Conservation (phyloP, 306 rosid species). For the Rosa persica region DNA sequence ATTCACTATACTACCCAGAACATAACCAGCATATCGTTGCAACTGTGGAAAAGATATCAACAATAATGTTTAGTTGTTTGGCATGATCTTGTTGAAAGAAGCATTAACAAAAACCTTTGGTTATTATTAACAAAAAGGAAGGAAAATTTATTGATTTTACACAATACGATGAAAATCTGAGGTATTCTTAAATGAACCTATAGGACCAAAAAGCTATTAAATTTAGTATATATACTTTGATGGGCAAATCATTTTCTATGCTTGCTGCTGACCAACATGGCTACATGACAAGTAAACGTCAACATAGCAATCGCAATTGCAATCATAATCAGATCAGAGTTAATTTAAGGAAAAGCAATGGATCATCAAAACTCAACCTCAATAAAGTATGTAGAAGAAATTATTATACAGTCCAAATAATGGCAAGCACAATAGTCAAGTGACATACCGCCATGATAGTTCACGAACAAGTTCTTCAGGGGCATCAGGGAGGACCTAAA, state of each 20-base stretch:
- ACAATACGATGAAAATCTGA: neutral
- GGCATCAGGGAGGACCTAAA: conserved; percentile 93
- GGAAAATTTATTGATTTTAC: no score
- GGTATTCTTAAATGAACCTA: neutral
- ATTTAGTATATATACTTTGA: neutral
- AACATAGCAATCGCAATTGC: neutral
- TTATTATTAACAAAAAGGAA: neutral
- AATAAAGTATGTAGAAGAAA: conserved; percentile 1
- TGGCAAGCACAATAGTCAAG: neutral
- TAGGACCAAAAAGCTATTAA: neutral
- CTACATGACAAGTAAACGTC: neutral
- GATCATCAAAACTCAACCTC: neutral
- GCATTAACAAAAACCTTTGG: neutral
- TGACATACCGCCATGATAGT: conserved; percentile 86
- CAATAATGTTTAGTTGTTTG: neutral
- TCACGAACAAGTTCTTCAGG: conserved; percentile 92
- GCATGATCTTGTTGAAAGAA: neutral
- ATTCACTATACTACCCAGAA: neutral
- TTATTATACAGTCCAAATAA: neutral
- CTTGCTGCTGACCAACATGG: neutral
- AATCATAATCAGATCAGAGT: neutral
- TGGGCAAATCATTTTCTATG: neutral
- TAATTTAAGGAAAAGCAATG: neutral
- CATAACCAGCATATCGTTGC: neutral
- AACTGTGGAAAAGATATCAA: neutral